Evolutionary conservation across 2,329 filamentous ascomycete genomes (phyloP), one percentile per base, ranked within the genome.

Genomic region (Aureobasidium musti): DNA sequence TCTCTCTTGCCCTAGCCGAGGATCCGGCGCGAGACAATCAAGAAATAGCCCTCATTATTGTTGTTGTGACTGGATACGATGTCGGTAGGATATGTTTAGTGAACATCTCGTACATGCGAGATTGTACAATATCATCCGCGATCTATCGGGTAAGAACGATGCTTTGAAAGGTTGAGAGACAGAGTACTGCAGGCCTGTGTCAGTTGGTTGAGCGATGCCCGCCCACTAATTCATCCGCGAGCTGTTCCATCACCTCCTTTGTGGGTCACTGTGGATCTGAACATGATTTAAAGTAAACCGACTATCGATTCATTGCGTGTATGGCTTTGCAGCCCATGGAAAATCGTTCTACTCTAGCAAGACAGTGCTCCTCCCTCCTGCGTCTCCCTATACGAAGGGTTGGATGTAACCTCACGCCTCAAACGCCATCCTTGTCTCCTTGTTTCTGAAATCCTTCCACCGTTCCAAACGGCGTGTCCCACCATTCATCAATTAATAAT

Each of bases 401-500:
- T 47, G 23, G 41, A 63, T 63, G 59, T 21, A 63, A 52, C 45
- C 59, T 61, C 57, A 49, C 59, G 30, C 59, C 59, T 35, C 45
- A 57, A 65, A 65, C 63, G 63, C 63, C 63, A 41, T 52, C 59
- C 43, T 52, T 56, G 39, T 57, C 63, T 57, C 41, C 63, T 49
- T 49, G 35, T 37, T 33, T 63, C 57, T 61, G 43, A 43, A 30
- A 45, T 61, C 28, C 57, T 21, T 26, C 57, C 35, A 37, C 41
- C 57, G 30, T 61, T 37, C 57, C 41, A 21, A 61, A 61, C 57
- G 43, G 41, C 39, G 23, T 56, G 35, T 43, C 49, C 61, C 49
- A 54, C 49, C 21, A 33, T 47, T 26, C 8, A 65, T 65, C 64
- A 50, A 52, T 60, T 33, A 66, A 45, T 67, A 56, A 67, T 81